These are phyloP conservation scores for Colletotrichum endophyticum DNA, from an alignment of 2,329 filamentous ascomycete genomes.

Conservation along the genomic window DNA sequence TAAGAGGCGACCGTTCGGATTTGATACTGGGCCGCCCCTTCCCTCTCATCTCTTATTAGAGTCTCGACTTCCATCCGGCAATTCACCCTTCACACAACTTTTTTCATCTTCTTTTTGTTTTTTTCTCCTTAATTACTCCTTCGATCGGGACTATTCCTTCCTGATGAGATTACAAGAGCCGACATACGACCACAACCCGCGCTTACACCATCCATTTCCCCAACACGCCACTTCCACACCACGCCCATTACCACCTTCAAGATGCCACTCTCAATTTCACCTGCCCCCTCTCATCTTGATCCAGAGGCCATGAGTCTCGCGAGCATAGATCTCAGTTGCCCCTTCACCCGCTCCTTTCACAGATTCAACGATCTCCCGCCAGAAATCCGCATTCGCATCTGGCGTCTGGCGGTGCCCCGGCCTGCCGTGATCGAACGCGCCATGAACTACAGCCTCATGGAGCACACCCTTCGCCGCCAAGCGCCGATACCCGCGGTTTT, in stretches of 20 bases:
- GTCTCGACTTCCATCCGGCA: background rate
- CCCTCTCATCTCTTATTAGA: background rate
- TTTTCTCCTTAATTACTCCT: background rate
- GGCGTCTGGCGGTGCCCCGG: background rate
- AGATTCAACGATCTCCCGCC: background rate
- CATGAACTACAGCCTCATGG: background rate
- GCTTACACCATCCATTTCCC: background rate
- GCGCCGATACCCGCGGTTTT: background rate
- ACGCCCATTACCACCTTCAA: background rate
- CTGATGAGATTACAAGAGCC: background rate
- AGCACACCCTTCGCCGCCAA: background rate
- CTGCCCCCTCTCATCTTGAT: background rate
- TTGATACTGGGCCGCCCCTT: background rate
- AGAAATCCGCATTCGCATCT: slow-evolving; percentile 1
- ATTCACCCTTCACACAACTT: no score
- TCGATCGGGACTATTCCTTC: background rate
- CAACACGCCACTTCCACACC: background rate
- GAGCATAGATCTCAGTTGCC: background rate
- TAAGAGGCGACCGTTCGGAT: background rate
- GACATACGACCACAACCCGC: background rate
- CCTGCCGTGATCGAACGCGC: background rate
- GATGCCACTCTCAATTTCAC: background rate
- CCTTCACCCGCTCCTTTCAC: background rate
- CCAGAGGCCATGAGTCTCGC: background rate
- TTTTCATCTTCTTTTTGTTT: background rate